Base-by-base conservation (phyloP, 1,139 yeast species). In the Hemisphaericaspora lyxosophila region DNA sequence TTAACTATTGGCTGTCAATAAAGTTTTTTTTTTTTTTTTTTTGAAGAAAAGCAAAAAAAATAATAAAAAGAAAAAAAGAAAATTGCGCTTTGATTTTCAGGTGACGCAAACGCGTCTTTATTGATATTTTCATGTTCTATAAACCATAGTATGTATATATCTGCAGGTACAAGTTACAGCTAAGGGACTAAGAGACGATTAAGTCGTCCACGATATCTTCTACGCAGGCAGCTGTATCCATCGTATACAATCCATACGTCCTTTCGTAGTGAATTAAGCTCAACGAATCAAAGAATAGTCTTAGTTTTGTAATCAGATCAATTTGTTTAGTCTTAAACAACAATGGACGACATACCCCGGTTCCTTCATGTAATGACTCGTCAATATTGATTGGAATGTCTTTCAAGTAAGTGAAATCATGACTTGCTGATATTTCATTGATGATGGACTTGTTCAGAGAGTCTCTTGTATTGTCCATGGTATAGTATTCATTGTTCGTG, bases 211-310 rank as follows among this genome's bases (percentile, higher is more conserved):
- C 57, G 0, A 82, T 50, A 55, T 85, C 94, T 6, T 57, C 57
- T 38, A 69, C 70, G 51, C 88, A 78, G 1, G 67, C 64, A 0
- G 56, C 63, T 20, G 55, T 34, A 53, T 87, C 86, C 1, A 77
- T 62, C 2, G 53, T 55, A 27, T 64, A 68, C 51, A 86, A 62
- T 7, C 80, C 73, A 53, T 82, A 89, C 15, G 76, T 74, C 46
- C 83, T 74, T 55, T 89, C 96, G 56, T 82, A 89, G 46, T 81
- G 82, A 31, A 76, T 71, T 43, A 85, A 75, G 49, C 95, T 80
- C 42, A 87, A 62, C 38, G 78, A 80, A 48, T 82, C 85, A 54
- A 85, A 84, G 54, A 86, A 89, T 8, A 75, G 75, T 40, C 82
- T 75, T 47, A 90, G 64, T 32, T 75, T 73, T 2, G 71, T 60